Evolutionary conservation across 225 moss, liverwort and hornwort genomes (phyloP).

Genomic region (Marchantia paleacea): DNA sequence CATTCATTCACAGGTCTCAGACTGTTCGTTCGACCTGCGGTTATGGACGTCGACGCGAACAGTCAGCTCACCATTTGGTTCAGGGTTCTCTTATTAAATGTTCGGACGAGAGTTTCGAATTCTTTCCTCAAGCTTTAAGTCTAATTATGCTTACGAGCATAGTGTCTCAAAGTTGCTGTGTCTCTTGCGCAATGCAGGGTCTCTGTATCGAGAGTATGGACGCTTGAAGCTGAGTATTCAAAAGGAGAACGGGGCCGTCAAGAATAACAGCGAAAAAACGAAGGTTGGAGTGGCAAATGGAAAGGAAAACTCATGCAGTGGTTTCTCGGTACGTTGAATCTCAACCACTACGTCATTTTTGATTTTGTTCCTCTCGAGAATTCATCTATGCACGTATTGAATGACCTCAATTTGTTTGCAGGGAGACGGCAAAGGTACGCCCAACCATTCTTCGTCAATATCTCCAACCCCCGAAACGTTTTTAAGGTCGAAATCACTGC

Average conservation of each 20-base stretch:
- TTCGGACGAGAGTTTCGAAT: no score
- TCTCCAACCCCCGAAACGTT: conserved; percentile 2
- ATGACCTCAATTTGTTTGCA: not conserved
- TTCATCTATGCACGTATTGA: not conserved
- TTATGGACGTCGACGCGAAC: no score
- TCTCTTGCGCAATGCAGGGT: conserved; percentile 14
- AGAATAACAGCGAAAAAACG: not conserved
- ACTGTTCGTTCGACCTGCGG: no score
- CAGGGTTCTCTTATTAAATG: not conserved
- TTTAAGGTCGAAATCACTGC: not conserved
- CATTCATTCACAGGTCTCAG: no score
- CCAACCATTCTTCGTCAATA: not conserved
- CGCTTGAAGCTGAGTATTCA: conserved; percentile 20
- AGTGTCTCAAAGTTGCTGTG: not conserved
- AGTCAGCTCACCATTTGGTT: not conserved
- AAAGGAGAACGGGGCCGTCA: conserved; percentile 5
- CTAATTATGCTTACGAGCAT: not conserved
- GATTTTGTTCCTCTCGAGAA: not conserved
- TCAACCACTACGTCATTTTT: not conserved
- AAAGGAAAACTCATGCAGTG: not conserved
- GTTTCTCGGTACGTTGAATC: not conserved
- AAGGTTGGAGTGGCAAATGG: not conserved
- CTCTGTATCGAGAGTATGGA: conserved; percentile 32
- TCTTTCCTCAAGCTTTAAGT: no score
- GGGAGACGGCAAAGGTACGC: not conserved